These are phyloP conservation scores for Thelephora aurantiotincta DNA, from an alignment of 768 basidiomycete species.

Conservation along the genomic window DNA sequence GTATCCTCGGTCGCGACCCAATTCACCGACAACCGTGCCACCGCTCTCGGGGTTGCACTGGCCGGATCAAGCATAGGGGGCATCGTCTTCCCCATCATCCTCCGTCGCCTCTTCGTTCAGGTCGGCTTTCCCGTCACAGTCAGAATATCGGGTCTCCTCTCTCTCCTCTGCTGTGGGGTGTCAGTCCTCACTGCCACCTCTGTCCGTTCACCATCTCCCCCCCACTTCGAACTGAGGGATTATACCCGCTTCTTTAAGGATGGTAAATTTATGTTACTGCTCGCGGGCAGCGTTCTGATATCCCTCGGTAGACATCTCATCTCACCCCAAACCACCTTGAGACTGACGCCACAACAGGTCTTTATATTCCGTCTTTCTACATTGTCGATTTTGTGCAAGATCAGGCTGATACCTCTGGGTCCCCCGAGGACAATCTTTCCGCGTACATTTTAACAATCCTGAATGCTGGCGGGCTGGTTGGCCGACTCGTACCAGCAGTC, in stretches of 20 bases:
- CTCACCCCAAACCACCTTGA: background rate
- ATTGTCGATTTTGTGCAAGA: constrained; percentile 44
- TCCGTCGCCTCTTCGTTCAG: constrained; percentile 37
- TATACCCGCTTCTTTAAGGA: constrained; percentile 27
- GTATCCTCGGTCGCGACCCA: constrained; percentile 53
- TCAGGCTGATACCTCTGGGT: constrained; percentile 17
- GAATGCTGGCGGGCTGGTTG: constrained; percentile 54
- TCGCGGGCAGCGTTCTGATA: constrained; percentile 39
- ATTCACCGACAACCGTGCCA: constrained; percentile 50
- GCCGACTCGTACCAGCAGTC: constrained; percentile 49
- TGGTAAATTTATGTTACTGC: constrained; percentile 35
- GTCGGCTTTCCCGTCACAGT: constrained; percentile 53
- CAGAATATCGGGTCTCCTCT: constrained; percentile 39
- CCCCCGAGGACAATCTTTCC: constrained; percentile 14
- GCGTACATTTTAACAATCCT: constrained; percentile 50
- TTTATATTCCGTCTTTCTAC: constrained; percentile 64
- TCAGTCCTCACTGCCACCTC: constrained; percentile 32
- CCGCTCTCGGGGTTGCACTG: constrained; percentile 56
- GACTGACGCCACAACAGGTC: constrained; percentile 23
- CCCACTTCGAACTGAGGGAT: constrained; percentile 10
- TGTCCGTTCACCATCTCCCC: constrained; percentile 13
- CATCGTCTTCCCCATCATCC: constrained; percentile 52
- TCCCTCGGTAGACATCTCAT: constrained; percentile 35
- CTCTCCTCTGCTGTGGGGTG: constrained; percentile 30
- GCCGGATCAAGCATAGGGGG: constrained; percentile 61